A percentile compares a stretch with the other conserved stretches of the same genome.
phyloP scores from a whole-genome alignment of 768 basidiomycete genomes.

The Kwoniella mangroviensis region DNA sequence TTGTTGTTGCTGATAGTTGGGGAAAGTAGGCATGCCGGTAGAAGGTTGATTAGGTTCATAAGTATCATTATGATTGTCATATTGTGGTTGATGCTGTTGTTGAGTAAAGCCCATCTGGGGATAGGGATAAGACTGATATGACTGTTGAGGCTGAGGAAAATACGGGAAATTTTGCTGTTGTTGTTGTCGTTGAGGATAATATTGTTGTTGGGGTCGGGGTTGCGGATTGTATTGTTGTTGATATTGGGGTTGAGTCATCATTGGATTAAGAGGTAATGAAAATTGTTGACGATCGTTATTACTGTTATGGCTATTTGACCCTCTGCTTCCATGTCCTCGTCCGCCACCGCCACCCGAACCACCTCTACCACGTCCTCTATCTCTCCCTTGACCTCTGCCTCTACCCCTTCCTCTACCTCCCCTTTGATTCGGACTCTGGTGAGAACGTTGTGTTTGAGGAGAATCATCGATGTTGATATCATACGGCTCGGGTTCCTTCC shows the following conservation, averaged over 20 bases:
- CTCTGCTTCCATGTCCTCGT: constrained; percentile 3
- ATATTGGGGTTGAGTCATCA: constrained; percentile 11
- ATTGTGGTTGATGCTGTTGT: constrained; percentile 13
- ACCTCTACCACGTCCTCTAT: constrained; percentile 18
- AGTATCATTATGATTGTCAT: constrained; percentile 11
- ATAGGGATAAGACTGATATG: constrained; percentile 7
- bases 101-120: neutral
- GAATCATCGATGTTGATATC: constrained; percentile 29
- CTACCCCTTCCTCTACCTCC: constrained; percentile 30
- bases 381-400: constrained; percentile 30
- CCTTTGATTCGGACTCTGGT: constrained; percentile 13
- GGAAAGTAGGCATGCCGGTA: constrained; percentile 10
- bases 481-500: constrained; percentile 48
- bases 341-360: constrained; percentile 1
- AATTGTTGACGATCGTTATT: constrained; percentile 9
- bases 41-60: constrained; percentile 23
- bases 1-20: constrained; percentile 15
- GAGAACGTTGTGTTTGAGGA: constrained; percentile 2
- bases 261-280: constrained; percentile 22
- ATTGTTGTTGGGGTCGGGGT: constrained; percentile 24
- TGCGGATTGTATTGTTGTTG: neutral
- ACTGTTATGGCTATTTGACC: neutral
- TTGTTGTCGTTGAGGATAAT: constrained; percentile 11
- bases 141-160: constrained; percentile 10
- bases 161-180: constrained; percentile 11